Conservation (phyloP, 192 early-diverging fungal genomes). For the Coemansia sp. region DNA sequence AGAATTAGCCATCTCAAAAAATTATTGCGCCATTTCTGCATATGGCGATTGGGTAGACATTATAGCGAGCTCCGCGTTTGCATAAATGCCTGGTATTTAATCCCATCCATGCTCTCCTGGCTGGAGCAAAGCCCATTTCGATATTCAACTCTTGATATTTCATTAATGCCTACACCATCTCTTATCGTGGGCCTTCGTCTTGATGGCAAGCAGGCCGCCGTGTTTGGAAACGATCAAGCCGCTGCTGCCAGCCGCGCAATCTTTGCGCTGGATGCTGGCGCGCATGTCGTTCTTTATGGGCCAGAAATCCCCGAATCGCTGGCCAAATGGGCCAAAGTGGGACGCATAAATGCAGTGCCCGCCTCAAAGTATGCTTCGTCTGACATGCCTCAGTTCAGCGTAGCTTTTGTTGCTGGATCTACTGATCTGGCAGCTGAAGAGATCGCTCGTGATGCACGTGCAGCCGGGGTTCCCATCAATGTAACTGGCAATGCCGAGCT, state of each 20-base stretch:
- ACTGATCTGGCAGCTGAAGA: conserved; percentile 38
- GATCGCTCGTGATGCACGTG: conserved; percentile 40
- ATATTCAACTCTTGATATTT: neutral
- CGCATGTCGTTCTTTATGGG: conserved; percentile 60
- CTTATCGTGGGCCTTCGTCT: conserved; percentile 48
- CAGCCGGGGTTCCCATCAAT: conserved; percentile 70
- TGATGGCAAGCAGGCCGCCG: conserved; percentile 47
- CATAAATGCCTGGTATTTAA: conserved; percentile 4
- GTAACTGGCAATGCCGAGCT: conserved; percentile 68
- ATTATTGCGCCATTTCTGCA: conserved; percentile 12
- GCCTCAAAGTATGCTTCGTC: conserved; percentile 11
- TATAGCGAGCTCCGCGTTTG: conserved; percentile 18
- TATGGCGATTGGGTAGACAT: conserved; percentile 20
- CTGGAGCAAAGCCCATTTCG: too few relatives aligned
- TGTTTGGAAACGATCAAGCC: conserved; percentile 63
- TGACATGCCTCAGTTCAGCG: conserved; percentile 30
- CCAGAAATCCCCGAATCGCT: conserved; percentile 27
- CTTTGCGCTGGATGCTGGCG: conserved; percentile 68
- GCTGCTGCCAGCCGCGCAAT: conserved; percentile 66
- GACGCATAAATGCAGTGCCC: conserved; percentile 17
- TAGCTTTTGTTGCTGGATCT: conserved; percentile 43
- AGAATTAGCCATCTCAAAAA: neutral
- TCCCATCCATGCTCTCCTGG: too few relatives aligned
- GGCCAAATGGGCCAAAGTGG: conserved; percentile 37
- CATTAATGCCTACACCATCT: conserved; percentile 18